phyloP scores from a whole-genome alignment of 345 rosid genomes.

The Acer yangbiense region DNA sequence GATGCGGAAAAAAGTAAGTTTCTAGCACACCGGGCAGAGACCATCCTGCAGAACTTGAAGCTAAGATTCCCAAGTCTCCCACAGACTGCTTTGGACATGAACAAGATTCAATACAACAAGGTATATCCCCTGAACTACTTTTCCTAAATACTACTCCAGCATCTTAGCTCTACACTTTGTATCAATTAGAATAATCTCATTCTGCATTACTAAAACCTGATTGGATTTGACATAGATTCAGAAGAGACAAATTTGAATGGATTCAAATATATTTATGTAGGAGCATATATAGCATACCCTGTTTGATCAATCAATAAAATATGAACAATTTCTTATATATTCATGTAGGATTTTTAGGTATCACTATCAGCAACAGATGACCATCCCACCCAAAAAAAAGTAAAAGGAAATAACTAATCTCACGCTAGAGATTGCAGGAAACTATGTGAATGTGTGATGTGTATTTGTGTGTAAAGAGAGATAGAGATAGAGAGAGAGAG shows the following conservation, averaged over 20 bases:
- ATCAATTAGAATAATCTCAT: not conserved
- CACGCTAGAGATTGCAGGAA: not conserved
- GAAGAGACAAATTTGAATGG: not conserved
- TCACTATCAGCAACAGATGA: not conserved
- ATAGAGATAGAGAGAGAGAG: not conserved
- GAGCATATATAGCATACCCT: not conserved
- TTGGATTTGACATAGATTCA: not conserved
- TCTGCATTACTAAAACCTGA: not conserved
- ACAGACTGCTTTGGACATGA: constrained; percentile 27
- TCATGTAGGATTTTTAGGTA: not conserved
- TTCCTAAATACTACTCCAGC: not conserved
- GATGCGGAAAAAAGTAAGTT: constrained; percentile 17
- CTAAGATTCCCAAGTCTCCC: constrained; percentile 26
- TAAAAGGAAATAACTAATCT: not conserved
- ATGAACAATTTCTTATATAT: not conserved
- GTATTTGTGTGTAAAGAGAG: not conserved
- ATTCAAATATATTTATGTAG: not conserved
- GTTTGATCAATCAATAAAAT: not conserved
- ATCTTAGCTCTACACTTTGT: not conserved
- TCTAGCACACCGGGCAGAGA: constrained; percentile 29
- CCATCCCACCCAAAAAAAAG: not conserved
- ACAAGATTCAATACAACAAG: constrained; percentile 44
- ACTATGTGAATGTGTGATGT: not conserved
- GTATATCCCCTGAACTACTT: constrained; percentile 14
- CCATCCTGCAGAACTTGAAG: constrained; percentile 23